Base-by-base conservation (phyloP, 164 flowering plant species). In the Cinnamomum chago region DNA sequence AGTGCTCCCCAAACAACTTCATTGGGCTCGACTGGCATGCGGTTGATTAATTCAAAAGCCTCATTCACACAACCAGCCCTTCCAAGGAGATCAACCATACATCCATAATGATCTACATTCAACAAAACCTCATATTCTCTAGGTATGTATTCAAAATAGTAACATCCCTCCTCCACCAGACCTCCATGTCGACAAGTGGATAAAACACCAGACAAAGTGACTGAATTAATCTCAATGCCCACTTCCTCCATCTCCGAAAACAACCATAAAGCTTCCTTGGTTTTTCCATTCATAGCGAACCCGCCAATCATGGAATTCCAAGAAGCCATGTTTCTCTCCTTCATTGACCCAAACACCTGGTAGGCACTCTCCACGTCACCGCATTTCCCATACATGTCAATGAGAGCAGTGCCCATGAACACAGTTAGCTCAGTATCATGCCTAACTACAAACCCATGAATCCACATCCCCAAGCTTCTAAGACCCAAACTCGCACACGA, bases 161-260 rank as follows among this genome's bases (percentile, higher is more conserved):
- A 70, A 25, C 58, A 18, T 20, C 82, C 84, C 25, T 25, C 28
- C 15, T 80, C 74, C 50, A 73, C 79, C 77, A 66, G 67, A 15
- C 84, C 82, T 2, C 70, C 79, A 76, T 77, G 82, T 64, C 79
- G 75, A 68, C 82, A 82, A 62, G 71, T 81, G 27, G 73, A 79
- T 70, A 79, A 62, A n/a, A 82, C 73, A 70, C 84, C 84, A 50
- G 79, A 76, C 77, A 82, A 82, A 3, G 84, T 82, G 27, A 82
- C 70, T 50, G 75, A 79, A 67, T 52, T 79, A 3, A 79, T 80
- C 75, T 77, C 77, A 50, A 82, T 68, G 40, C 78, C 78, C 20
- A 5, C 33, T 20, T 50, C 24, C 22, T 67, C 50, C 76, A 74
- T 74, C 64, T 67, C 18, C 1, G 25, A 14, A 55, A 67, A 74